Conservation (phyloP, 345 rosid genomes). For the Euphorbia lathyris region DNA sequence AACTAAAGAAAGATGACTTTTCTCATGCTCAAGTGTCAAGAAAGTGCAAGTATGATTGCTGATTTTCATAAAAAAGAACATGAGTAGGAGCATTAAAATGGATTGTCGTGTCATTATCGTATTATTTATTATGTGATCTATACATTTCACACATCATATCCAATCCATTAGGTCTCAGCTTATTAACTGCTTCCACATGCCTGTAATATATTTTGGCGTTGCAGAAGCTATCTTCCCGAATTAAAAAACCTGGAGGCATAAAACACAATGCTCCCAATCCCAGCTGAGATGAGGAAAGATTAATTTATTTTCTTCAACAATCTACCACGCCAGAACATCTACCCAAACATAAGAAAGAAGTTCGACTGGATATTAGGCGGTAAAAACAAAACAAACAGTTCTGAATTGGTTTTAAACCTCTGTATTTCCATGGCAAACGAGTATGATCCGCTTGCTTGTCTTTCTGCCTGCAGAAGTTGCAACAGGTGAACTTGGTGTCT, state of each 20-base stretch:
- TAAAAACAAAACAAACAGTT: neutral
- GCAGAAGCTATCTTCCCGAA: neutral
- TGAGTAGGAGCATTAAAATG: no score
- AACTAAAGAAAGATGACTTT: neutral
- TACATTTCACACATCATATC: no score
- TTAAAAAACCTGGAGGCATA: neutral
- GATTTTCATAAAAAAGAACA: neutral
- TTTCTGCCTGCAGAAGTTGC: conserved; percentile 68
- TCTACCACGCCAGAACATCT: neutral
- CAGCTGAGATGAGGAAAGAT: neutral
- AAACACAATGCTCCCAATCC: neutral
- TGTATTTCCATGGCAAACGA: conserved; percentile 69
- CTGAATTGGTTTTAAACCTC: conserved; percentile 39
- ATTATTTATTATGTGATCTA: no score
- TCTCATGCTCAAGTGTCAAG: neutral
- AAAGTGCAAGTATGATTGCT: neutral
- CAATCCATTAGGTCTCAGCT: neutral
- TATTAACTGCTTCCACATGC: neutral
- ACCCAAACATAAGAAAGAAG: conserved; percentile 7
- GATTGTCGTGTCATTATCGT: no score
- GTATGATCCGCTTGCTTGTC: conserved; percentile 65
- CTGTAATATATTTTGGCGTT: neutral
- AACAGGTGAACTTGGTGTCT: conserved; percentile 89
- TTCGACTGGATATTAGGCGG: neutral
- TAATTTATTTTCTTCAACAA: neutral